phyloP scores from a whole-genome alignment of 2,329 filamentous ascomycete genomes.

The Curvularia hawaiiensis region DNA sequence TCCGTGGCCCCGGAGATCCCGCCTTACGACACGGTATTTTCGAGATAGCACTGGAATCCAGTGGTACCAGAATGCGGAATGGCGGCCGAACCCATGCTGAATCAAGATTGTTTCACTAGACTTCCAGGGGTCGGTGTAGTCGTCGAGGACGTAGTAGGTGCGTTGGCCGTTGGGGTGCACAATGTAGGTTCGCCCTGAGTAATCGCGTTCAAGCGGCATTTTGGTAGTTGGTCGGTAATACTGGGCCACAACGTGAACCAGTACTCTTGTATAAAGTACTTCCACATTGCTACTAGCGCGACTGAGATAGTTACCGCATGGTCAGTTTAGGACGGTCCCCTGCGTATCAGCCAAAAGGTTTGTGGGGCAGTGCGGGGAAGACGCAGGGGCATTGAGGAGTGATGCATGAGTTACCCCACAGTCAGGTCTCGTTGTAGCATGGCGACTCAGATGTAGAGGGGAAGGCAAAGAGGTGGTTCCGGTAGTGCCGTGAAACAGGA shows the following conservation, averaged over 20 bases:
- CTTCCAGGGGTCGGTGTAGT: constrained; percentile 42
- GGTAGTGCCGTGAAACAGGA: neutral
- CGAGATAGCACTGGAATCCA: constrained; percentile 43
- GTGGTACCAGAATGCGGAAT: constrained; percentile 45
- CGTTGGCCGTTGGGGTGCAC: constrained; percentile 37
- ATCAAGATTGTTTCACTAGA: constrained; percentile 43
- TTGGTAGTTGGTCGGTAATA: neutral
- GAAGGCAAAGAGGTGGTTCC: neutral
- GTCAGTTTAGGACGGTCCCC: neutral
- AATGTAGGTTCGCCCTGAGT: constrained; percentile 35
- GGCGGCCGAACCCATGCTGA: constrained; percentile 46
- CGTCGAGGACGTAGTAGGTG: constrained; percentile 37
- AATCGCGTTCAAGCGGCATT: constrained; percentile 29
- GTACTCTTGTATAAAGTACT: neutral
- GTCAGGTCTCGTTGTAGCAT: neutral
- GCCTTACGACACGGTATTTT: constrained; percentile 40
- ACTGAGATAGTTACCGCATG: neutral
- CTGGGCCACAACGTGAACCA: neutral
- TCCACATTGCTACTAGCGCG: neutral
- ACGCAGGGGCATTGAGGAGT: neutral
- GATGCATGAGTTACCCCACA: neutral
- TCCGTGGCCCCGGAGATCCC: constrained; percentile 45
- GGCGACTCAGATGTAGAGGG: neutral
- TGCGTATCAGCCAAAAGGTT: neutral
- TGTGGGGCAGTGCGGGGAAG: constrained; percentile 17